A percentile compares a stretch with the other conserved stretches of the same genome.
phyloP scores from a whole-genome alignment of 768 basidiomycete species.

The Solioccasus polychromus region DNA sequence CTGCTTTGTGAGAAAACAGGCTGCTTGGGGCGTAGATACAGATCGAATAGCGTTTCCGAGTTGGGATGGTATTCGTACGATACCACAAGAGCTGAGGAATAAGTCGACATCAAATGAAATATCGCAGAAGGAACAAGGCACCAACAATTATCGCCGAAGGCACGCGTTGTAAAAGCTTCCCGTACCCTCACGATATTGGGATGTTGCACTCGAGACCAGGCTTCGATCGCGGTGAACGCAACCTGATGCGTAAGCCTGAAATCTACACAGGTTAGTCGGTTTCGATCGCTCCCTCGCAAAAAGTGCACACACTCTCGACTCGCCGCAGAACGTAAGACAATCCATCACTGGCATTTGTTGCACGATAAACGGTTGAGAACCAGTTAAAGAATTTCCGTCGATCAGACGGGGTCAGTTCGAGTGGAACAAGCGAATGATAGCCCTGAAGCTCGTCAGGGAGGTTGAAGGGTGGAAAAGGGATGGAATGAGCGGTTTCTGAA shows the following conservation, averaged over 20 bases:
- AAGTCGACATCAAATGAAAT: constrained; percentile 8
- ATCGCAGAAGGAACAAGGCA: constrained; percentile 4
- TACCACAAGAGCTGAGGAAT: constrained; percentile 73
- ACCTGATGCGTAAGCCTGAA: constrained; percentile 79
- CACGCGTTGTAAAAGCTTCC: constrained; percentile 93
- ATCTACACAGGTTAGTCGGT: constrained; percentile 43
- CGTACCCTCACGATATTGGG: constrained; percentile 79
- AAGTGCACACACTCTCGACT: constrained; percentile 67
- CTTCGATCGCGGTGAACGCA: constrained; percentile 80
- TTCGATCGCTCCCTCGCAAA: not conserved
- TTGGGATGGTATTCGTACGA: constrained; percentile 88
- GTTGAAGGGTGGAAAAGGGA: constrained; percentile 42
- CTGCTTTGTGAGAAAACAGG: constrained; percentile 36
- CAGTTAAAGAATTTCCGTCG: constrained; percentile 77
- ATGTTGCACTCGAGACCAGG: constrained; percentile 82
- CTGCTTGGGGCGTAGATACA: constrained; percentile 63
- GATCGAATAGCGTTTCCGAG: constrained; percentile 76
- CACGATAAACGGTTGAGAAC: constrained; percentile 82
- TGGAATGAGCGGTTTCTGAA: constrained; percentile 41
- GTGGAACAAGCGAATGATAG: constrained; percentile 82
- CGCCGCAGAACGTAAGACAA: constrained; percentile 73
- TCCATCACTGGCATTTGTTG: constrained; percentile 74
- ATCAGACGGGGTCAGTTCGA: constrained; percentile 59
- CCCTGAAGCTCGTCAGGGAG: constrained; percentile 88
- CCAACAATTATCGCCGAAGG: constrained; percentile 91